Percentiles rank a stretch among this genome's conserved stretches.
phyloP scores from a whole-genome alignment of 495 filamentous ascomycete species.

The Barbatosphaeria neglecta region DNA sequence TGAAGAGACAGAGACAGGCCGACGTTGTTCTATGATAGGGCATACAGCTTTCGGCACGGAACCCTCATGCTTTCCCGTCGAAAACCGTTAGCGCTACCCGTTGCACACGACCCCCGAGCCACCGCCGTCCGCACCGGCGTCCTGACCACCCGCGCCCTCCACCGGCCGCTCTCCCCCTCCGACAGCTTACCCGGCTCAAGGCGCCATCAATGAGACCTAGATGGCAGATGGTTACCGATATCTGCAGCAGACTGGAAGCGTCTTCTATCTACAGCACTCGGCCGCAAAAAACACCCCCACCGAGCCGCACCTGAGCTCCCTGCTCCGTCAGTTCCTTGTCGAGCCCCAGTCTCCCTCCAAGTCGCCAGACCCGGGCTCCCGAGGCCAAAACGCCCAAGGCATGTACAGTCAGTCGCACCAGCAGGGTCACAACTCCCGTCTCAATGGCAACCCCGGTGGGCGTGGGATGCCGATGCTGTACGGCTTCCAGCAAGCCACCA shows the following conservation, averaged over 20 bases:
- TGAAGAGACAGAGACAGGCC: too few relatives aligned
- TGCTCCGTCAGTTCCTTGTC: conserved; percentile 16
- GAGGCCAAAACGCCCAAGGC: conserved; percentile 51
- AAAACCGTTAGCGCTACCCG: neutral
- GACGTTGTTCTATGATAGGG: neutral
- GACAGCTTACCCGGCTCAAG: conserved; percentile 2
- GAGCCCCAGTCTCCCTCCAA: conserved; percentile 40
- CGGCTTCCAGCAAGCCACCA: conserved; percentile 57
- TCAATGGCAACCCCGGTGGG: conserved; percentile 41
- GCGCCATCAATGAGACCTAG: conserved; percentile 26
- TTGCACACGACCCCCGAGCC: neutral
- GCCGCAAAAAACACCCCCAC: conserved; percentile 10
- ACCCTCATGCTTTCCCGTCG: neutral
- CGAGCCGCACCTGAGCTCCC: conserved; percentile 16
- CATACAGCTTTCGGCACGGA: neutral
- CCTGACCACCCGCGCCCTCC: neutral
- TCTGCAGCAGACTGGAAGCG: conserved; percentile 45
- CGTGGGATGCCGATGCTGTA: conserved; percentile 46
- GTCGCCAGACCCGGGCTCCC: conserved; percentile 62
- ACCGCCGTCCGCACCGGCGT: too few relatives aligned
- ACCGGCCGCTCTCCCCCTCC: neutral
- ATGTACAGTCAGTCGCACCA: conserved; percentile 81
- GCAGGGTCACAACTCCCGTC: conserved; percentile 64
- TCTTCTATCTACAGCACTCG: conserved; percentile 13
- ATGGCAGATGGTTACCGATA: conserved; percentile 82